Evolutionary conservation across 768 basidiomycete genomes (phyloP).

Genomic region (Lactarius deliciosus): DNA sequence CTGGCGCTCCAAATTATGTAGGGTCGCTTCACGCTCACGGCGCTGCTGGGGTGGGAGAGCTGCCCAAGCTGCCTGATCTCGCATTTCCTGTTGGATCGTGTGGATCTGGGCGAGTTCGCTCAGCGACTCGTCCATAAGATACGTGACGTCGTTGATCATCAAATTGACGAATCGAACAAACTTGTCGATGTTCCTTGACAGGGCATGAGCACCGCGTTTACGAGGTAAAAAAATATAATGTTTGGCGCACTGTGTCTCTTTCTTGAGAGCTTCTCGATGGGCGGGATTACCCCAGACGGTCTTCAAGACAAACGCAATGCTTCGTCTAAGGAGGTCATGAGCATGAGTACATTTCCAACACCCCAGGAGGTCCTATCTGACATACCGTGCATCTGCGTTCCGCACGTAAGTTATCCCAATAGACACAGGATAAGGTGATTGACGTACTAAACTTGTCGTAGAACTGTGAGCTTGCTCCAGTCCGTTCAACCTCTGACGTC

Average conservation of each 20-base stretch:
- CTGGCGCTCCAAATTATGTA: conserved; percentile 79
- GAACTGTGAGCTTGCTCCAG: conserved; percentile 96
- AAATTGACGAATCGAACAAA: conserved; percentile 96
- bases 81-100: conserved; percentile 83
- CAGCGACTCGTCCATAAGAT: conserved; percentile 95
- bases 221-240: conserved; percentile 20
- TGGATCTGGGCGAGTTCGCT: conserved; percentile 87
- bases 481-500: conserved; percentile 87
- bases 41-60: conserved; percentile 65
- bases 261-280: conserved; percentile 83
- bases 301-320: conserved; percentile 85
- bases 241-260: conserved; percentile 64
- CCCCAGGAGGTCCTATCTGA: conserved; percentile 6
- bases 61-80: conserved; percentile 67
- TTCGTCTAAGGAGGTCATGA: conserved; percentile 52
- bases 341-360: conserved; percentile 9
- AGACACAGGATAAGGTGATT: conserved; percentile 4
- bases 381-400: conserved; percentile 52
- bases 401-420: conserved; percentile 6
- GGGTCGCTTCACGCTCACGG: conserved; percentile 75
- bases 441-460: conserved; percentile 94
- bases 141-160: conserved; percentile 99
- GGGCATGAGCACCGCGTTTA: conserved; percentile 1
- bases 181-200: conserved; percentile 75
- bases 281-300: conserved; percentile 88